phyloP scores from a whole-genome alignment of 2,329 filamentous ascomycete genomes.

The Monosporascus sp. region DNA sequence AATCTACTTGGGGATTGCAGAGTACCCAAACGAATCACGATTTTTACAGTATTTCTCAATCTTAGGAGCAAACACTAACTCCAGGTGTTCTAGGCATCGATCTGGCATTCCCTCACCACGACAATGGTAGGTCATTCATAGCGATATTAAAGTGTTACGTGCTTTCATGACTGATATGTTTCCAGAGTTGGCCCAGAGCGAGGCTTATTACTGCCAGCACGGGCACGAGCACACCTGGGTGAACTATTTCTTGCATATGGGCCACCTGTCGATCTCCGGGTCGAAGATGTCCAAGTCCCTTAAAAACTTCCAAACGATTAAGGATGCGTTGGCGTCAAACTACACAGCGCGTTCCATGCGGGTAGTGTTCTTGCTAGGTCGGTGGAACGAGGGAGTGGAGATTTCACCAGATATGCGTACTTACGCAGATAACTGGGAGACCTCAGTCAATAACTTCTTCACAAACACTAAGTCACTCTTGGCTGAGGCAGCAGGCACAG shows the following conservation, averaged over 20 bases:
- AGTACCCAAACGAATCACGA: neutral
- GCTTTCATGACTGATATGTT: conserved; percentile 59
- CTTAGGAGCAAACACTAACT: neutral
- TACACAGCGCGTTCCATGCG: conserved; percentile 78
- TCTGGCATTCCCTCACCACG: conserved; percentile 85
- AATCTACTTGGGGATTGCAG: neutral
- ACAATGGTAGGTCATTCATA: conserved; percentile 53
- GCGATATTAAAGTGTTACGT: neutral
- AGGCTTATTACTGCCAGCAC: conserved; percentile 59
- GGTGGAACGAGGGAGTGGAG: conserved; percentile 88
- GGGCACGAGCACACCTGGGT: conserved; percentile 70
- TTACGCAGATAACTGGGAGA: conserved; percentile 73
- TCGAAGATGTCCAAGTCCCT: conserved; percentile 95
- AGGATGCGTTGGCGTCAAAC: conserved; percentile 64
- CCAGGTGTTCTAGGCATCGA: conserved; percentile 51
- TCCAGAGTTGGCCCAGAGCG: conserved; percentile 60
- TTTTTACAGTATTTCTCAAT: neutral
- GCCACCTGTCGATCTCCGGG: conserved; percentile 81
- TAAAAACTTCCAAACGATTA: conserved; percentile 94
- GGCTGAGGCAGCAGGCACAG: conserved; percentile 35
- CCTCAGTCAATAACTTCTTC: conserved; percentile 65
- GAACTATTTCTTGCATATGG: conserved; percentile 95
- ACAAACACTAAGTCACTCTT: conserved; percentile 51
- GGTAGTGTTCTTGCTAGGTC: conserved; percentile 80
- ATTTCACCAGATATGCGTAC: conserved; percentile 79